Evolutionary conservation across 345 rosid species (phyloP), one percentile per base, ranked within the genome.

Genomic region (Salix suchowensis): DNA sequence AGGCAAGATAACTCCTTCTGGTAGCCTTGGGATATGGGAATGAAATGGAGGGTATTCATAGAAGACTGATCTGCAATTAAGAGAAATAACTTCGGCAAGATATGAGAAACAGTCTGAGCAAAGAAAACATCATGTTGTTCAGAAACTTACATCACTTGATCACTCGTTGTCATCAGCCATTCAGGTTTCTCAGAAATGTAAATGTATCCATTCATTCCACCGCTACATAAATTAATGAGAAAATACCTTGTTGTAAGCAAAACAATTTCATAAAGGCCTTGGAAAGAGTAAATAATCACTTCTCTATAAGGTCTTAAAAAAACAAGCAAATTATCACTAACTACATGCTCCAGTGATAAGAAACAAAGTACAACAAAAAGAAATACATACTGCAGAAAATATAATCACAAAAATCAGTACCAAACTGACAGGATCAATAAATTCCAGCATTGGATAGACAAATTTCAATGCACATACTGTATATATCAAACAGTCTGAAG

Each of bases 121-220:
- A 55, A 39, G 65, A 44, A 54, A 64, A 72, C 21, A n/a, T 13
- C 46, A 48, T 58, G 32, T 46, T n/a, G 10, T 67, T 6, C 26
- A 71, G 52, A n/a, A 70, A 71, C 79, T 77, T 74, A 78, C 79
- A 81, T 16, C 7, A 82, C 78, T 74, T 61, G 30, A 55, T 69
- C 77, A n/a, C 70, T 66, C 65, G 61, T 19, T 69, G 77, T 73
- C 69, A 21, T 70, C 46, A 54, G 61, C 39, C 68, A 34, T 7
- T 23, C 46, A 30, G 65, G 44, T 44, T 65, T 55, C 54, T 70
- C 75, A 55, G 71, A 48, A 42, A 74, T 15, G 26, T 28, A 69
- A 30, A 77, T 36, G 48, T 62, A 77, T 70, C 84, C 84, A 62
- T 77, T 81, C 84, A 81, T 81, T 26, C 84, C 81, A 70, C 72